A percentile compares a stretch with the other conserved stretches of the same genome.
Conservation (phyloP, 441 rosid species). For the Brassica balearica region DNA sequence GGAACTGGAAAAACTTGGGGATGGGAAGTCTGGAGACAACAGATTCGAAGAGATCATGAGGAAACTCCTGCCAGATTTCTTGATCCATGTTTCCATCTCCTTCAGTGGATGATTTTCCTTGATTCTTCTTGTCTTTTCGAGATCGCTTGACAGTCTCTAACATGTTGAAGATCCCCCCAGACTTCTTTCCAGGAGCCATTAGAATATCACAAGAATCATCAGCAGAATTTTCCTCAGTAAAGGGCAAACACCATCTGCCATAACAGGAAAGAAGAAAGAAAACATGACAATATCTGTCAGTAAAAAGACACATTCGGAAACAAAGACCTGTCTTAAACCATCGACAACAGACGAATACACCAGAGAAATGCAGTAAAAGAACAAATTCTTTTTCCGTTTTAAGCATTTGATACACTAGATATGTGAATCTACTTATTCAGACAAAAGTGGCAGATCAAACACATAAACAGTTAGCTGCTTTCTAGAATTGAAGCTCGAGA, state of each 20-base stretch:
- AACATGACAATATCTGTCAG: background rate
- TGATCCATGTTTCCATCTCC: constrained; percentile 69
- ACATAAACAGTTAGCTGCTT: too few species aligned
- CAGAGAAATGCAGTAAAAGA: constrained; percentile 7
- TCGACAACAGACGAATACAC: constrained; percentile 12
- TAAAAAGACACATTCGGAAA: background rate
- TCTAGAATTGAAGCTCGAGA: too few species aligned
- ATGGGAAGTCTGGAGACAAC: constrained; percentile 92
- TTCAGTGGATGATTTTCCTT: constrained; percentile 55
- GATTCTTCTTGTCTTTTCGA: constrained; percentile 70
- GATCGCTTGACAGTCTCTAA: constrained; percentile 76
- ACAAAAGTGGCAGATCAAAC: constrained; percentile 4
- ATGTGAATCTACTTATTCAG: background rate
- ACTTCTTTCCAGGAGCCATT: constrained; percentile 83
- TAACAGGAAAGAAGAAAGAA: background rate
- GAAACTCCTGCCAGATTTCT: constrained; percentile 93
- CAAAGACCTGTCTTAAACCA: constrained; percentile 8
- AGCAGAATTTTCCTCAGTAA: constrained; percentile 62
- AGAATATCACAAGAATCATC: constrained; percentile 72
- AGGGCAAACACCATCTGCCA: constrained; percentile 73
- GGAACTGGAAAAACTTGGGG: constrained; percentile 83
- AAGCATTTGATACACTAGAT: too few species aligned
- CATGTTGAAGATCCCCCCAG: constrained; percentile 62
- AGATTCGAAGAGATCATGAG: constrained; percentile 91
- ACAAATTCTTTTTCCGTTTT: background rate